Conservation (phyloP, 2,329 filamentous ascomycete genomes). For the Rasamsonia emersonii region DNA sequence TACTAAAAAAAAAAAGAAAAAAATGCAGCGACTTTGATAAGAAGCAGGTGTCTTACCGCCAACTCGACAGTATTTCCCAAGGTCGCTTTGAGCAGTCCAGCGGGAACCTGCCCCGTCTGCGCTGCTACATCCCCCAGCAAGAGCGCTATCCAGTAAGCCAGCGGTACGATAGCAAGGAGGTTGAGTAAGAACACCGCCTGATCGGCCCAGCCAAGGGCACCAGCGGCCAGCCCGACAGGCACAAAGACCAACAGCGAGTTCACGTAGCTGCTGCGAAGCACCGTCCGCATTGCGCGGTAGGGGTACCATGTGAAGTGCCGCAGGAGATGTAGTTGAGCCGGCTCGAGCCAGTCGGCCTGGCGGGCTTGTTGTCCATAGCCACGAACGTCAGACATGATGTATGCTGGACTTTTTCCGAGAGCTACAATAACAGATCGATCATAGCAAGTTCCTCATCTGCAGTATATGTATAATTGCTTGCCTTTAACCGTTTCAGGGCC, state of each 20-base stretch:
- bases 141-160: constrained; percentile 69
- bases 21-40: no score
- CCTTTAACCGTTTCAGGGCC: no score
- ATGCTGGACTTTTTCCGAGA: no score
- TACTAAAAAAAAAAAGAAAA: no score
- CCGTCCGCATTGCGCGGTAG: background rate
- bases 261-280: constrained; percentile 36
- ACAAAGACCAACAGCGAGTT: constrained; percentile 62
- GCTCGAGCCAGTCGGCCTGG: no score
- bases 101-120: constrained; percentile 59
- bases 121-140: constrained; percentile 71
- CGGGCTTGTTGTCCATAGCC: no score
- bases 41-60: constrained; percentile 55
- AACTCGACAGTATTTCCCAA: constrained; percentile 80
- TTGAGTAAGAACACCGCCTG: constrained; percentile 68
- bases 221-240: constrained; percentile 59
- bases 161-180: constrained; percentile 75
- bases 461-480: no score
- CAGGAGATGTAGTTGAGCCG: no score
- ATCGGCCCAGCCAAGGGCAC: constrained; percentile 49
- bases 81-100: constrained; percentile 73
- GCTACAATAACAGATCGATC: no score
- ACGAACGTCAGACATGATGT: no score
- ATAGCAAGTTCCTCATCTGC: no score
- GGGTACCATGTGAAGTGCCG: no score